Base-by-base conservation (phyloP, 2,329 filamentous ascomycete species). In the Corniculantispora saksenae region DNA sequence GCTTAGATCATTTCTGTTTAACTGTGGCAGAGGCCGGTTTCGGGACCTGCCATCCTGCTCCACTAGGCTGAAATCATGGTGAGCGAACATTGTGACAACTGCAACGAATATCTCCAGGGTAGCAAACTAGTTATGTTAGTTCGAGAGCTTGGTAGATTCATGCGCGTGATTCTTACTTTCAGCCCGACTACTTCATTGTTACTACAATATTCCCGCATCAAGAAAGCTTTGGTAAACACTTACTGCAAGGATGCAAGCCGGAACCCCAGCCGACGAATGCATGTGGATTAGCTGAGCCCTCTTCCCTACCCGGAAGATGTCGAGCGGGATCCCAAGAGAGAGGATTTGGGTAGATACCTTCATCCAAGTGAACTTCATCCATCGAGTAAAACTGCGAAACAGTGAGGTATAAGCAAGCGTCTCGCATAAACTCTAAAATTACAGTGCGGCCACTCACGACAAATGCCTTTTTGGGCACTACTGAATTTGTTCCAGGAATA, bases 51-150 rank as follows among this genome's bases (percentile, higher is more conserved):
- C 83, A 3, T 75, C 62, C 51, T 72, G 71, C 50, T 85, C 78
- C n/a, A 71, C 69, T 3, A 83, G 73, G 12, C 75, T 69, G 64
- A 80, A 82, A 63, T 84, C 80, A 63, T 85, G 86, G 50, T 77
- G 77, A 3, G 83, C 79, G 19, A 83, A 63, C 64, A 85, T 84
- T 55, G 81, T 79, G 1, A 81, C 82, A 0, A 77, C 79, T 35
- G 84, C 81, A 66, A 86, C 72, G 59, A 78, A 81, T 63, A 81
- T 79, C 70, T 86, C 83, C 1, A 86, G 72, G 67, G 85, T 85
- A 1, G 84, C 84, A 70, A 86, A 84, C 70, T 77, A 66, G 8
- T 17, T 17, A 12, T 23, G 60, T 70, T 56, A 69, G 65, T 38
- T 51, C 2, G 21, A 12, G 10, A 23, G 17, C 13, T 32, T 32